Conservation (phyloP, 2,329 filamentous ascomycete species). For the Colletotrichum cuscutae region DNA sequence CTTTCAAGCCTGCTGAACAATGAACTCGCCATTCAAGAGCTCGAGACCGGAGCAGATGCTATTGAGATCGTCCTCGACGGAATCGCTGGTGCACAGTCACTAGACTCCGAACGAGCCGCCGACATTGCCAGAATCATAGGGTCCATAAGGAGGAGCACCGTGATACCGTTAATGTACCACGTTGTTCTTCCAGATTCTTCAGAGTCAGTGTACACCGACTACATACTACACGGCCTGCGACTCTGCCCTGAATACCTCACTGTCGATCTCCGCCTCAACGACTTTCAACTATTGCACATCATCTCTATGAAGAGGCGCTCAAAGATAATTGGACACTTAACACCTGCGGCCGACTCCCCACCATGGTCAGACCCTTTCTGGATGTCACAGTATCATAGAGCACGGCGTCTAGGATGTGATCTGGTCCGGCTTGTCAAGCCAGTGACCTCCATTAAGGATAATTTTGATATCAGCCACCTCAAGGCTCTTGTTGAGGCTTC, state of each 20-base stretch:
- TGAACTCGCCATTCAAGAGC: conserved; percentile 69
- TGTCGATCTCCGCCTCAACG: conserved; percentile 68
- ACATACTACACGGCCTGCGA: conserved; percentile 69
- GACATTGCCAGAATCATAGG: conserved; percentile 69
- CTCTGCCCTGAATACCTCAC: conserved; percentile 72
- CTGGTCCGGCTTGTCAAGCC: conserved; percentile 70
- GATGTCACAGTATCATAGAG: conserved; percentile 67
- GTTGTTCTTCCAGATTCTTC: conserved; percentile 50
- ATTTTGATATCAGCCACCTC: conserved; percentile 68
- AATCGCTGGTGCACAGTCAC: conserved; percentile 27
- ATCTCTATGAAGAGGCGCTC: conserved; percentile 62
- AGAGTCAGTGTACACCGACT: conserved; percentile 59
- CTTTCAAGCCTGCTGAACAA: conserved; percentile 65
- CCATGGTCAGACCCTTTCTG: conserved; percentile 68
- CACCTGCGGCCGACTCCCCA: conserved; percentile 50
- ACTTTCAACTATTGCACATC: conserved; percentile 60
- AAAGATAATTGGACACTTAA: conserved; percentile 70
- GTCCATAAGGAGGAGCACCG: conserved; percentile 70
- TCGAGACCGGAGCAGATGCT: conserved; percentile 75
- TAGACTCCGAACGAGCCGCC: conserved; percentile 49
- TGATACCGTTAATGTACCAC: conserved; percentile 68
- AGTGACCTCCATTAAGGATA: conserved; percentile 68
- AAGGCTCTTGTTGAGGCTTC: conserved; percentile 58
- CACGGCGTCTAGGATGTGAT: conserved; percentile 67
- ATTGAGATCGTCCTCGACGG: conserved; percentile 69